Base-by-base conservation (phyloP, 257 asterid genomes). In the Solanum dulcamara region DNA sequence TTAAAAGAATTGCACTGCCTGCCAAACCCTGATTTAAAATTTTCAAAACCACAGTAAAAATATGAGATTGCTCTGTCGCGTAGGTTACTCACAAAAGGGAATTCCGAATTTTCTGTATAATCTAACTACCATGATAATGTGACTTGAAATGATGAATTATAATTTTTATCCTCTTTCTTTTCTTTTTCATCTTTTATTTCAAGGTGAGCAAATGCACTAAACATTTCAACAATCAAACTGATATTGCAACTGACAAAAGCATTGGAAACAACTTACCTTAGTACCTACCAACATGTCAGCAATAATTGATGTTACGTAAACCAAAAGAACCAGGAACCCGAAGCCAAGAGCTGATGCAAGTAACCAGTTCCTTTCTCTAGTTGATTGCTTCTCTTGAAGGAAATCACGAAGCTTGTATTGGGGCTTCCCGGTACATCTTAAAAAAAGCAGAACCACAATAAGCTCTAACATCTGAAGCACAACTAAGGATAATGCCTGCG, bases 401-500 rank as follows among this genome's bases (percentile, higher is more conserved):
- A 91, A 93, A 81, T 92, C 94, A 79, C 15, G 80, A 85, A 93
- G 87, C 81, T 90, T 87, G 64, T 85, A 90, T 62, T 87, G 93
- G 81, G 95, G 93, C 87, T 94, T 92, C 42, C 90, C 86, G 17
- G 90, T 89, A 85, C 17, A 83, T 55, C 89, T 91, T 80, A 96
- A 90, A 79, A 94, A 93, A 88, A 90, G 88, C 86, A 90, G 84
- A 85, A 93, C 93, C 18, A 87, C 87, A 83, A 88, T 81, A 35
- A 96, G 95, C 92, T 94, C 98, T 83, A 91, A 74, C 57, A 81
- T 86, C 87, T 94, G 95, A 85, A 94, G 86, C 12, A 88, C 91
- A 30, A 93, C 90, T 26, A 96, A 74, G 32, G 92, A 84, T 15
- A 91, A 82, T 75, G 93, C 94, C 99, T 95, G 93, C 18, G 68